phyloP scores from a whole-genome alignment of 2,329 filamentous ascomycete species.

The Fusarium redolens region DNA sequence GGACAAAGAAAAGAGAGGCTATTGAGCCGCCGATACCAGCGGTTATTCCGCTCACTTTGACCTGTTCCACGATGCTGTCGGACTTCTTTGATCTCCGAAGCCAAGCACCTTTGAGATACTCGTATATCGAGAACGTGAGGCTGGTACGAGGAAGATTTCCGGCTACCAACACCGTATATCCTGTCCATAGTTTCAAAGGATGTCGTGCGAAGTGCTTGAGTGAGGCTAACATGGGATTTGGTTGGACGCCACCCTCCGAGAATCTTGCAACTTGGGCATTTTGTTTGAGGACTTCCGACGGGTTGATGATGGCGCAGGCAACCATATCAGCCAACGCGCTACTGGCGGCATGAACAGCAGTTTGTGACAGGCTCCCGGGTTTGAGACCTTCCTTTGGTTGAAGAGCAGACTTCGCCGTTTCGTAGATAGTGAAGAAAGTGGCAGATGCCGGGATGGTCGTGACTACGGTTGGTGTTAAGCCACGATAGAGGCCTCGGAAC shows the following conservation, averaged over 20 bases:
- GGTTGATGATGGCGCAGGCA: slow-evolving; percentile 31
- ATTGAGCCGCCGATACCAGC: slow-evolving; percentile 27
- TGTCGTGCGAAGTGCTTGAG: slow-evolving; percentile 22
- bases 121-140: slow-evolving; percentile 26
- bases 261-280: slow-evolving; percentile 26
- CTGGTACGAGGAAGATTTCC: slow-evolving; percentile 30
- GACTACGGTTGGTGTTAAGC: slow-evolving; percentile 16
- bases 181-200: slow-evolving; percentile 26
- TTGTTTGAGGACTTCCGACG: slow-evolving; percentile 28
- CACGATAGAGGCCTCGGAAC: slow-evolving; percentile 22
- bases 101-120: slow-evolving; percentile 21
- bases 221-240: slow-evolving; percentile 2
- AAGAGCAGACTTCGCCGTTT: slow-evolving; percentile 8
- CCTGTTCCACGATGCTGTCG: slow-evolving; percentile 1
- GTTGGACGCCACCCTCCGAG: not conserved
- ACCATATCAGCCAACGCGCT: slow-evolving; percentile 30
- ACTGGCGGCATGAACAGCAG: slow-evolving; percentile 17
- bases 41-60: slow-evolving; percentile 20
- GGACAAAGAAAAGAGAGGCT: slow-evolving; percentile 19
- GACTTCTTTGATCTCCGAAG: not conserved
- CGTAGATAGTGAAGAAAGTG: slow-evolving; percentile 30
- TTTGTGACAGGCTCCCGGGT: not conserved
- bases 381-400: not conserved
- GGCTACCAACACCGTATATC: slow-evolving; percentile 24
- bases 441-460: slow-evolving; percentile 27